Evolutionary conservation across 2,329 filamentous ascomycete genomes (phyloP), one percentile per base, ranked within the genome.

Genomic region (Diplocarpon rosae): DNA sequence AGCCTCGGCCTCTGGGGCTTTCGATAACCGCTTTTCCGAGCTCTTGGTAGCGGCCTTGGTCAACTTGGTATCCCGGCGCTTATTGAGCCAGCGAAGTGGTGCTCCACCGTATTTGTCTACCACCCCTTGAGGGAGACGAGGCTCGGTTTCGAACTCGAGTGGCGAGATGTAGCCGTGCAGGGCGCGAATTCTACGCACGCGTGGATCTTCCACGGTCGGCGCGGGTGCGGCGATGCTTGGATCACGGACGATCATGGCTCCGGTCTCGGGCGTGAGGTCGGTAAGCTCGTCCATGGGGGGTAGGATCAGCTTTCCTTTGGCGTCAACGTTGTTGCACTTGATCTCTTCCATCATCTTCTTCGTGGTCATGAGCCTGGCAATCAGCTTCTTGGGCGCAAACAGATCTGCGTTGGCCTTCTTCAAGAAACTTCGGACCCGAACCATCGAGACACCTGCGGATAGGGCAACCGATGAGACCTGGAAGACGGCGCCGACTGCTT

Each of bases 341-440:
- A 53, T 29, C 7, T 31, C 38, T 16, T 37, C 44, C 50, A 54
- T 54, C 50, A 54, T 53, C 37, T 48, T 51, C 41, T 51, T 54
- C n/a, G 50, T 53, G 5, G 17, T 48, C 43, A 51, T 42, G 15
- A 51, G 43, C 43, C 45, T 49, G 30, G 34, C 30, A 5, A 39
- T 27, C 3, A 52, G 38, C n/a, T 49, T 46, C 8, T 49, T 27
- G 2, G 51, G 51, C 8, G 40, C 43, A 30, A 51, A 53, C 3
- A 24, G 3, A 24, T 24, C 20, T 2, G 49, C 45, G 34, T 52
- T 49, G 2, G 34, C 27, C 14, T 42, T 47, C 42, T 52, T 50
- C 49, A 52, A 43, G 42, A 37, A 54, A 17, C 30, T 44, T 17
- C 50, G 40, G 9, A 52, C 48, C 7, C 52, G 47, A 2, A 51